Percentiles rank a stretch among this genome's conserved stretches.
Evolutionary conservation across 1,139 yeast species (phyloP).

Genomic region (Zygoascus hellenicus): DNA sequence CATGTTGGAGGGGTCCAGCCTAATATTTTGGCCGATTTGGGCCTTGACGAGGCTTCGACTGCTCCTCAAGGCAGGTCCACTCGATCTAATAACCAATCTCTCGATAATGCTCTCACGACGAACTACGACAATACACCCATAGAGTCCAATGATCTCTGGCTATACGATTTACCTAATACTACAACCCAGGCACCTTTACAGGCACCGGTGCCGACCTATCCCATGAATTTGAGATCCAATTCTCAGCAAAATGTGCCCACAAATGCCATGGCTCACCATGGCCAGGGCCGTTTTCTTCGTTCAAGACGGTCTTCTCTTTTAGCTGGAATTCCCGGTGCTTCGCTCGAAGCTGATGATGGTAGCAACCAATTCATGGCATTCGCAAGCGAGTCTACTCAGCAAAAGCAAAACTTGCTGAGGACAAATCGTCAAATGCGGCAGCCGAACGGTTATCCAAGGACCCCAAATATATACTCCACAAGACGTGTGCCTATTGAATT

Average conservation of each 20-base stretch:
- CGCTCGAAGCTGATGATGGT: constrained; percentile 1
- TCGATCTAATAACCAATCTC: too few relatives aligned
- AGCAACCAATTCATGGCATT: constrained; percentile 19
- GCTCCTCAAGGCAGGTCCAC: too few relatives aligned
- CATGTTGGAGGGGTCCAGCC: too few relatives aligned
- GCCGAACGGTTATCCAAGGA: background rate
- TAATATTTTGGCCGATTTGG: too few relatives aligned
- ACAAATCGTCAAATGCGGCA: constrained; percentile 11
- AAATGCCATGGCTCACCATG: background rate
- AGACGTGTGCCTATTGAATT: constrained; percentile 12
- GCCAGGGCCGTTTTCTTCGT: constrained; percentile 9
- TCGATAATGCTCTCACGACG: too few relatives aligned
- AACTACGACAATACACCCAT: too few relatives aligned
- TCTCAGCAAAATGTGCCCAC: background rate
- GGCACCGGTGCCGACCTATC: constrained; percentile 3
- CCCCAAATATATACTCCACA: constrained; percentile 16
- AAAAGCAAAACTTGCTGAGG: constrained; percentile 21
- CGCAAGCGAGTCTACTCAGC: constrained; percentile 26
- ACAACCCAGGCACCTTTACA: background rate
- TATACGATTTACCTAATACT: constrained; percentile 5
- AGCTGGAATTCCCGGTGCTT: constrained; percentile 7
- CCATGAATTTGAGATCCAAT: background rate
- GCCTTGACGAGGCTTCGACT: too few relatives aligned
- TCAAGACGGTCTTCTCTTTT: constrained; percentile 12
- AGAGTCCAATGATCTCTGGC: too few relatives aligned